Evolutionary conservation across 306 rosid genomes (phyloP), one percentile per base, ranked within the genome.

Genomic region (Luffa acutangula): DNA sequence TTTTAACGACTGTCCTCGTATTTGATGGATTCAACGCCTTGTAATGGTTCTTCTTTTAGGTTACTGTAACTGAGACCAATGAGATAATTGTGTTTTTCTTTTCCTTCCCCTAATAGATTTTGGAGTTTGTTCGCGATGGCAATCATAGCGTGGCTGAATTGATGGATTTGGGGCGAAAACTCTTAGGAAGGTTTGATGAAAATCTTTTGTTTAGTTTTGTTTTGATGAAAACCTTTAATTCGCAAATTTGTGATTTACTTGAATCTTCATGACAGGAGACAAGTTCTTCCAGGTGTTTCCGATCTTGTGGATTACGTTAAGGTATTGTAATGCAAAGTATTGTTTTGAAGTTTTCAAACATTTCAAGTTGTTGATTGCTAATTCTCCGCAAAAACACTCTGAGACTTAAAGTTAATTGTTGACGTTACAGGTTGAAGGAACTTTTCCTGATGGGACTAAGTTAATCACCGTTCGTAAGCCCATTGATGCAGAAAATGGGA

Each of bases 81-180:
- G 64, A 15, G 54, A 36, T 78, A 15, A 20, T 34, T 53, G 31
- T 75, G 4, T 36, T 5, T 36, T 9, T 62, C 21, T 25, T 25
- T 25, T 25, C 31, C 31, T 25, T 25, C 31, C 31, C 31, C 31
- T 25, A 25, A 14, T 81, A 94, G 98, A 89, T 93, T 89, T 48
- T 95, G 88, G 99, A 95, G 85, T 95, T 93, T 82, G 90, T 83
- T 64, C 93, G 97, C 37, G 84, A 93, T 82, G 99, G 99, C 43
- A 86, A 93, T 1, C 85, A 82, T 83, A 81, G 85, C 81, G 97
- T 95, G 80, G 96, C 94, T 14, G 81, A 93, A 8, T 75, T 95
- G 70, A 91, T 91, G 99, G 83, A 73, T 62, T 73, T 87, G 58
- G 99, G 99, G 69, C 87, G 51, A 82, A 78, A 86, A 77, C 83